Conservation (phyloP, 495 filamentous ascomycete species). For the Copromyces sp. region DNA sequence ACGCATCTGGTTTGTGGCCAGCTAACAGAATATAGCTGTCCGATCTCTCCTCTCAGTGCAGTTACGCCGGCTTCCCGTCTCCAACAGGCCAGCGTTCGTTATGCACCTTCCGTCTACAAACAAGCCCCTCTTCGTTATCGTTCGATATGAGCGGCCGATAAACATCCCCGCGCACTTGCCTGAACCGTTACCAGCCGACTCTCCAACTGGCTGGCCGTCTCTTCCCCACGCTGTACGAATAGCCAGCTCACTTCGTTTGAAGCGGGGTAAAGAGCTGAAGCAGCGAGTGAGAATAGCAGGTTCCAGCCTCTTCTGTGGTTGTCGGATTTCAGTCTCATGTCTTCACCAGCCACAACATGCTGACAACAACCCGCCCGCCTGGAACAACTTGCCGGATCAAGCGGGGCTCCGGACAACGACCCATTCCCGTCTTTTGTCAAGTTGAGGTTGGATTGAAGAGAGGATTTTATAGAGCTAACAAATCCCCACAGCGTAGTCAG, state of each 20-base stretch:
- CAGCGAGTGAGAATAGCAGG: neutral
- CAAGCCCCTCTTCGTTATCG: neutral
- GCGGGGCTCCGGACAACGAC: neutral
- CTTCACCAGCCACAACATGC: neutral
- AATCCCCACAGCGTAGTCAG: neutral
- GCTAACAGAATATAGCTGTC: neutral
- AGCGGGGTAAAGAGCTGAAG: neutral
- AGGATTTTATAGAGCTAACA: neutral
- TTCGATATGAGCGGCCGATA: neutral
- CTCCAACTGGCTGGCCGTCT: neutral
- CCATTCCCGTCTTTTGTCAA: neutral
- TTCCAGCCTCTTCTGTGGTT: neutral
- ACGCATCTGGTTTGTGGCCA: conserved; percentile 9
- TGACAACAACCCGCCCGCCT: neutral
- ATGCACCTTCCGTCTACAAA: neutral
- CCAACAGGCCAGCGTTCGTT: neutral
- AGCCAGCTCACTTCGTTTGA: neutral
- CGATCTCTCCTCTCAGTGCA: neutral
- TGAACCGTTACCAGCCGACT: neutral
- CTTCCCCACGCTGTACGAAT: neutral
- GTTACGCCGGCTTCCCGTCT: neutral
- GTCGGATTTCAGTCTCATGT: neutral
- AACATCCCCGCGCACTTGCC: neutral
- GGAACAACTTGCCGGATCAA: neutral
- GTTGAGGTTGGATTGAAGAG: neutral